Conservation (phyloP, 139 green algal species). For the Coelastrella sp. region DNA sequence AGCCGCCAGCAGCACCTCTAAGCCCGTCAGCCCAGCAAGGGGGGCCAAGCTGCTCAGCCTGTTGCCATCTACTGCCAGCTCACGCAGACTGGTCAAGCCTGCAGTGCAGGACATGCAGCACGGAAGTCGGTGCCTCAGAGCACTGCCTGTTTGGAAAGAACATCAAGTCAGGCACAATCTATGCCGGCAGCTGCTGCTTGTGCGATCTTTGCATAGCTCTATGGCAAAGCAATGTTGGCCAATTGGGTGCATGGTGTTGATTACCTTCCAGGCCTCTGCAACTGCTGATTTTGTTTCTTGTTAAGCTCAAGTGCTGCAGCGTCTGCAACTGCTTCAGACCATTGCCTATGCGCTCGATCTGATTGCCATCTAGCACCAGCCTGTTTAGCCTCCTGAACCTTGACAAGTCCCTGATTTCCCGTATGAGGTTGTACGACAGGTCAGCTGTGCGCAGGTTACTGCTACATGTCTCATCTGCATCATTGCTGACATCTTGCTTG, state of each 20-base stretch:
- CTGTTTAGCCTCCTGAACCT: slow-evolving; percentile 49
- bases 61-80: slow-evolving; percentile 60
- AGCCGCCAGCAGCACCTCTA: slow-evolving; percentile 52
- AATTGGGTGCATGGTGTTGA: background rate
- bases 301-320: slow-evolving; percentile 52
- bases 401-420: slow-evolving; percentile 53
- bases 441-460: slow-evolving; percentile 68
- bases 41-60: slow-evolving; percentile 38
- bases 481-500: background rate
- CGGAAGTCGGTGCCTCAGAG: too few species aligned
- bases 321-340: background rate
- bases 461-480: background rate
- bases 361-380: slow-evolving; percentile 61
- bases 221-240: background rate
- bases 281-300: slow-evolving; percentile 53
- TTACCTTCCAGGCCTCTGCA: slow-evolving; percentile 54
- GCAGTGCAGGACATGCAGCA: too few species aligned
- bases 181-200: background rate
- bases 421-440: slow-evolving; percentile 61
- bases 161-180: too few species aligned
- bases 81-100: slow-evolving; percentile 42
- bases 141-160: too few species aligned
- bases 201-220: background rate
- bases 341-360: slow-evolving; percentile 39
- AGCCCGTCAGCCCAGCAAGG: slow-evolving; percentile 37